These are phyloP conservation scores for Trifolium repens DNA, from an alignment of 306 rosid species.

Conservation along the genomic window DNA sequence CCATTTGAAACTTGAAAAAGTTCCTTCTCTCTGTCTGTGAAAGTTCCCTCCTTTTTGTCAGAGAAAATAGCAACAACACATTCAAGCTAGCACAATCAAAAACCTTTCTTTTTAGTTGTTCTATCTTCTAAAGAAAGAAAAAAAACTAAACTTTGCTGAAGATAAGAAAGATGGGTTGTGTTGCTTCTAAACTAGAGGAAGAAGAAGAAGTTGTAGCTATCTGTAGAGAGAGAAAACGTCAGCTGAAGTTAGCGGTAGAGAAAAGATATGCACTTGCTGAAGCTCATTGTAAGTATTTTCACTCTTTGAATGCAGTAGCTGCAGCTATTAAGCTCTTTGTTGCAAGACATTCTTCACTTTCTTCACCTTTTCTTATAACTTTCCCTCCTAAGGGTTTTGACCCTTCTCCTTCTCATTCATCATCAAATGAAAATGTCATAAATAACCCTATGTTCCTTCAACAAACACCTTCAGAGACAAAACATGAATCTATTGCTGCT, in stretches of 20 bases:
- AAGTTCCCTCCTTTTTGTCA: slow-evolving; percentile 58
- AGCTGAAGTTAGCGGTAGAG: slow-evolving; percentile 79
- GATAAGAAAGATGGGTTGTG: slow-evolving; percentile 69
- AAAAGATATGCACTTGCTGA: slow-evolving; percentile 86
- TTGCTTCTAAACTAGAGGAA: slow-evolving; percentile 93
- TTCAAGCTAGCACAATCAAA: slow-evolving; percentile 35
- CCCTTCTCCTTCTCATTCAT: slow-evolving; percentile 49
- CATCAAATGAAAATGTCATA: slow-evolving; percentile 55
- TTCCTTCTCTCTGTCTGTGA: slow-evolving; percentile 38
- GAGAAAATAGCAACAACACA: slow-evolving; percentile 51
- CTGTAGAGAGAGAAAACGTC: slow-evolving; percentile 85
- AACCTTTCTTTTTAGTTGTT: slow-evolving; percentile 48
- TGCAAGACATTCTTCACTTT: slow-evolving; percentile 84
- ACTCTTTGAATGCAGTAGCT: slow-evolving; percentile 75
- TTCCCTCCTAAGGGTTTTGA: slow-evolving; percentile 57
- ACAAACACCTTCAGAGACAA: slow-evolving; percentile 68
- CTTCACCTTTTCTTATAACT: slow-evolving; percentile 87
- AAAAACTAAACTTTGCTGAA: neutral
- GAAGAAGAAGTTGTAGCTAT: slow-evolving; percentile 80
- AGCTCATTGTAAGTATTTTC: slow-evolving; percentile 85
- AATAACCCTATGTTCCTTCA: slow-evolving; percentile 90
- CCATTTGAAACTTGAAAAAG: slow-evolving; percentile 39
- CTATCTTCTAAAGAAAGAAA: slow-evolving; percentile 43
- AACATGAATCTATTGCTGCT: slow-evolving; percentile 66
- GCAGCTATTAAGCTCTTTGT: slow-evolving; percentile 82